A percentile compares a stretch with the other conserved stretches of the same genome.
Conservation (phyloP, 192 early-diverging fungal species). For the Backusella parvicylindrica region DNA sequence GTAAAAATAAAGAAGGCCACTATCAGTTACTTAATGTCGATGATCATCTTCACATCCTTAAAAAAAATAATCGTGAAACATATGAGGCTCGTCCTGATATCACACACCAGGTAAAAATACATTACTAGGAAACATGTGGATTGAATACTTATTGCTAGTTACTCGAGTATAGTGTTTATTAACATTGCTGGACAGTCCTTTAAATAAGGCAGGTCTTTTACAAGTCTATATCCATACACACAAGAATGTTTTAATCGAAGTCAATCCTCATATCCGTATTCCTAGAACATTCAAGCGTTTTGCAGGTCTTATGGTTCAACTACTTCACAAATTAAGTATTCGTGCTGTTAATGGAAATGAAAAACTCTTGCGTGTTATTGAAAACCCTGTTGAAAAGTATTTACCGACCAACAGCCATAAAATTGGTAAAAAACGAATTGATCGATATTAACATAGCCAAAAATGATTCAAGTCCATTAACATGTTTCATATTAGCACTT, state of each 20-base stretch:
- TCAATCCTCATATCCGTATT: conserved; percentile 96
- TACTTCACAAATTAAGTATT: conserved; percentile 96
- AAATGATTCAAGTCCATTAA: neutral
- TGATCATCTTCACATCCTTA: conserved; percentile 89
- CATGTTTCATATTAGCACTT: conserved; percentile 50
- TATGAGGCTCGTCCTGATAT: conserved; percentile 91
- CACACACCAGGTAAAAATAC: conserved; percentile 76
- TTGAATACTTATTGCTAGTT: neutral
- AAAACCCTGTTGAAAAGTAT: conserved; percentile 97
- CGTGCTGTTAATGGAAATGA: conserved; percentile 88
- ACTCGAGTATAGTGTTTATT: conserved; percentile 69
- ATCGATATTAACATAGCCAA: neutral
- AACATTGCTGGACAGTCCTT: conserved; percentile 93
- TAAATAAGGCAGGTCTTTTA: conserved; percentile 98
- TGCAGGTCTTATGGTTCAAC: conserved; percentile 96
- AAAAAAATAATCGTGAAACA: conserved; percentile 75
- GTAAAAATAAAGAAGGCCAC: conserved; percentile 67
- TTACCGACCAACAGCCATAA: conserved; percentile 86
- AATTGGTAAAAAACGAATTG: conserved; percentile 68
- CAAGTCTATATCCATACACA: conserved; percentile 97
- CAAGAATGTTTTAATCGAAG: conserved; percentile 95
- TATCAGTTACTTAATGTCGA: conserved; percentile 96
- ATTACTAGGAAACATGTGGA: neutral
- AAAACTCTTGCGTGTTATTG: conserved; percentile 94
- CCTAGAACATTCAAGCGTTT: conserved; percentile 99